A percentile compares a stretch with the other conserved stretches of the same genome.
Conservation (phyloP, 352 stramenopile genomes). For the Phytophthora quininea region DNA sequence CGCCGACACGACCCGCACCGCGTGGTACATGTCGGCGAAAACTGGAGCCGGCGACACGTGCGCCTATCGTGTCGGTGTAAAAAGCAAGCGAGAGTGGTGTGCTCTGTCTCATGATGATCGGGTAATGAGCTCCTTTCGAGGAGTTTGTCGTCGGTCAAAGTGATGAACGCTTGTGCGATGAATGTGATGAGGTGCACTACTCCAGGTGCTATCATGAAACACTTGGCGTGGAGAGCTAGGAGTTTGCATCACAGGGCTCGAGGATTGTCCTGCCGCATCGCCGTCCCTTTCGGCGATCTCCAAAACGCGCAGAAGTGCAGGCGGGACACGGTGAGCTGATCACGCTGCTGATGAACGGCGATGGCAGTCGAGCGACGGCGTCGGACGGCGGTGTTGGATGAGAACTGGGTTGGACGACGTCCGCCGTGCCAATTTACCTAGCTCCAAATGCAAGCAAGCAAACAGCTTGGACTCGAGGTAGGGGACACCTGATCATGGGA, state of each 20-base stretch:
- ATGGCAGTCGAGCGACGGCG: too few species aligned
- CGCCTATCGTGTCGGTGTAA: background rate
- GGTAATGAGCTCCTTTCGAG: too few species aligned
- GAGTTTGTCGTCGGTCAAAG: too few species aligned
- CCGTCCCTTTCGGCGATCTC: constrained; percentile 4
- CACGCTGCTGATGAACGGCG: too few species aligned
- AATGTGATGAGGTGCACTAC: too few species aligned
- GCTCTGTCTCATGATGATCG: too few species aligned
- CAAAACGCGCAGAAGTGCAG: background rate
- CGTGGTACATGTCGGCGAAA: too few species aligned
- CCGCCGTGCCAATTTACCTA: background rate
- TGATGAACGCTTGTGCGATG: too few species aligned
- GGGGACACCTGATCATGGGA: background rate
- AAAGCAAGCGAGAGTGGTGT: background rate
- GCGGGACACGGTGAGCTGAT: background rate
- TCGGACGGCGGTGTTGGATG: background rate
- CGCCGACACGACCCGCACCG: too few species aligned
- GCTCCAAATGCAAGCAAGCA: too few species aligned
- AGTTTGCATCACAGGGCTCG: background rate
- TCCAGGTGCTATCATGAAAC: background rate
- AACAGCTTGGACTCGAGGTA: background rate
- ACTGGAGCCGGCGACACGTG: too few species aligned
- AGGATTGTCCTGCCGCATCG: background rate
- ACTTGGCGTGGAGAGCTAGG: background rate
- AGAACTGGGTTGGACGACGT: background rate